Percentiles rank a stretch among this genome's conserved stretches.
Conservation (phyloP, 768 basidiomycete species). For the Kwoniella pini region DNA sequence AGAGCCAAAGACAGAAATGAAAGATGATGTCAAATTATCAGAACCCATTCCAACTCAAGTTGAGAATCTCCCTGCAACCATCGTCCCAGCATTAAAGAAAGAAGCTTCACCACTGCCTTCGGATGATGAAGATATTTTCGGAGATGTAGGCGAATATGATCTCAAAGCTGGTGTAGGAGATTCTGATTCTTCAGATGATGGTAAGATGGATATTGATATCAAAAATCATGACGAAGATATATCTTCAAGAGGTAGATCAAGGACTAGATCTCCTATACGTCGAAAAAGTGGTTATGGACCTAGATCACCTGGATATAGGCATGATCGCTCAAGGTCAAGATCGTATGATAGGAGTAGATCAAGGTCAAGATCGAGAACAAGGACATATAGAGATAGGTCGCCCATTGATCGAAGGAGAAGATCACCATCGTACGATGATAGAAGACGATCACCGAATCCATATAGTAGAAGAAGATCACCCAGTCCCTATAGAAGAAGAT, state of each 20-base stretch:
- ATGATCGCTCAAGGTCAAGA: slow-evolving; percentile 14
- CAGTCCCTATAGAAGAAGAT: slow-evolving; percentile 16
- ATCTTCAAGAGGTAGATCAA: slow-evolving; percentile 13
- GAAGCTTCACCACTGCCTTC: neutral
- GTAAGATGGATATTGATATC: slow-evolving; percentile 14
- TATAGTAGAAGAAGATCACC: too few relatives aligned
- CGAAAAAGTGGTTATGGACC: slow-evolving; percentile 13
- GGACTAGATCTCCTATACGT: slow-evolving; percentile 16
- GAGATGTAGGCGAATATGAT: slow-evolving; percentile 77
- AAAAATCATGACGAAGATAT: neutral
- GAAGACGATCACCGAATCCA: slow-evolving; percentile 10
- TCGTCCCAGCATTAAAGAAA: neutral
- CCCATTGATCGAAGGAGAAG: slow-evolving; percentile 2
- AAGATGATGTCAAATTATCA: slow-evolving; percentile 40
- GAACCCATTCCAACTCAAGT: too few relatives aligned
- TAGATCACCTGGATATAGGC: slow-evolving; percentile 20
- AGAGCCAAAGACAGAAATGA: neutral
- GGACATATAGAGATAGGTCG: slow-evolving; percentile 13
- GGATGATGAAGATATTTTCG: slow-evolving; percentile 80
- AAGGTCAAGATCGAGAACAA: slow-evolving; percentile 16
- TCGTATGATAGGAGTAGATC: neutral
- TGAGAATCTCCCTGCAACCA: too few relatives aligned
- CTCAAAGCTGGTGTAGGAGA: slow-evolving; percentile 65
- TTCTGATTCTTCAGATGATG: slow-evolving; percentile 55
- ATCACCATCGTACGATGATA: slow-evolving; percentile 15